Evolutionary conservation across 495 filamentous ascomycete genomes (phyloP).

Genomic region (Sporormia fimetaria): DNA sequence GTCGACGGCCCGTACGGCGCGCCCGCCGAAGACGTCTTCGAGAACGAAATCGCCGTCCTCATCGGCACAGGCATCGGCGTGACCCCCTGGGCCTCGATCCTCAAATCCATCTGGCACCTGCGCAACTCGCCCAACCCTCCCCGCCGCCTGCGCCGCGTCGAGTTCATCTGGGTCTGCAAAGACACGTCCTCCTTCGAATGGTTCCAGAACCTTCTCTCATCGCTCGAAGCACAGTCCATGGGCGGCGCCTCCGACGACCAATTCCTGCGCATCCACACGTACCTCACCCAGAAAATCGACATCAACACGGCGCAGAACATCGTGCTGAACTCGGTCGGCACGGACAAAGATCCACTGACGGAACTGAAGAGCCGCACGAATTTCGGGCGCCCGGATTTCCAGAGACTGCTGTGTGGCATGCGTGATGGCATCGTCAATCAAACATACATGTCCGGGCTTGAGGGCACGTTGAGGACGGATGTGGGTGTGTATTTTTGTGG

Average conservation of each 20-base stretch:
- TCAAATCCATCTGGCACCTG: slow-evolving; percentile 98
- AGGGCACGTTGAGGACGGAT: slow-evolving; percentile 59
- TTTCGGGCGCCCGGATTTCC: slow-evolving; percentile 90
- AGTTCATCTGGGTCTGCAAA: slow-evolving; percentile 99
- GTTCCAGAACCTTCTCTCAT: slow-evolving; percentile 90
- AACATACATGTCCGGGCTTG: slow-evolving; percentile 72
- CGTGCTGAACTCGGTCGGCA: slow-evolving; percentile 86
- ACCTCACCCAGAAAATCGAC: slow-evolving; percentile 88
- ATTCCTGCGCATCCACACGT: slow-evolving; percentile 96
- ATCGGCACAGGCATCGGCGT: slow-evolving; percentile 97
- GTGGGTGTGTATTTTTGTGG: slow-evolving; percentile 98
- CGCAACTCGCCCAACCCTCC: slow-evolving; percentile 77
- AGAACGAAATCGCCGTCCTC: slow-evolving; percentile 95
- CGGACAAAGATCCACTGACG: slow-evolving; percentile 77
- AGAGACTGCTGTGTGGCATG: slow-evolving; percentile 70
- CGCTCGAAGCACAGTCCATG: slow-evolving; percentile 77
- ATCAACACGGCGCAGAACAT: slow-evolving; percentile 90
- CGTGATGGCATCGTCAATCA: slow-evolving; percentile 74
- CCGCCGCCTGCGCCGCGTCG: slow-evolving; percentile 77
- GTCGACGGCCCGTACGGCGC: slow-evolving; percentile 96
- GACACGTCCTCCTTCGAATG: slow-evolving; percentile 95
- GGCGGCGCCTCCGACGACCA: slow-evolving; percentile 55
- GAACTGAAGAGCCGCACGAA: slow-evolving; percentile 84
- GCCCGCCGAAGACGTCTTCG: slow-evolving; percentile 92
- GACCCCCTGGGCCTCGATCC: slow-evolving; percentile 91